Conservation (phyloP, 1,139 yeast genomes). For the Suhomyces ambrosiae region DNA sequence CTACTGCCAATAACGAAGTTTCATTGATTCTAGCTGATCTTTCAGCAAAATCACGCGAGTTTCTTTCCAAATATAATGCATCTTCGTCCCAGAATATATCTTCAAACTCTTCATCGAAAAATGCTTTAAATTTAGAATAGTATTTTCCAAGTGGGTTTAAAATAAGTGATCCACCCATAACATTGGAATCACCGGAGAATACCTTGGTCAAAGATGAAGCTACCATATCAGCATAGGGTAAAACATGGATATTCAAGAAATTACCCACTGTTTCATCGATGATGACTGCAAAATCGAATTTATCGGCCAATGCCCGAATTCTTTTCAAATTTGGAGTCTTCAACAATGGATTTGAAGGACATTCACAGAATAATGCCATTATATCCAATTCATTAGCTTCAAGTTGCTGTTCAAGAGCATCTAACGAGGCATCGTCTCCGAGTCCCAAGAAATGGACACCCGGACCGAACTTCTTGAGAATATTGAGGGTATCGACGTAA, state of each 20-base stretch:
- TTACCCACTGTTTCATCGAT: conserved; percentile 96
- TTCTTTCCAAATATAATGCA: conserved; percentile 87
- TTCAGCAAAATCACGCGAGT: conserved; percentile 81
- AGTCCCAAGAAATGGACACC: conserved; percentile 80
- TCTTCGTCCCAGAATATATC: conserved; percentile 92
- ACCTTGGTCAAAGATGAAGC: conserved; percentile 89
- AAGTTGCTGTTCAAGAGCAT: conserved; percentile 61
- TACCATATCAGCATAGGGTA: conserved; percentile 81
- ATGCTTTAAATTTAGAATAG: conserved; percentile 55
- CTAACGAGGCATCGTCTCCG: conserved; percentile 76
- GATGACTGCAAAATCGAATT: conserved; percentile 73
- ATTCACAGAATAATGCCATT: conserved; percentile 79
- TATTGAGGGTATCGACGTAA: conserved; percentile 87
- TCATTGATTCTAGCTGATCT: conserved; percentile 69
- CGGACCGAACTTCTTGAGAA: conserved; percentile 86
- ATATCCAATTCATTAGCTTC: conserved; percentile 64
- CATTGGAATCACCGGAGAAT: conserved; percentile 92
- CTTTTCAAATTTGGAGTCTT: conserved; percentile 76
- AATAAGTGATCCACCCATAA: conserved; percentile 89
- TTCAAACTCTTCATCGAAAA: conserved; percentile 58
- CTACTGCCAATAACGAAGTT: conserved; percentile 61
- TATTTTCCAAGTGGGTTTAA: conserved; percentile 66
- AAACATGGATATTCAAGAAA: conserved; percentile 77
- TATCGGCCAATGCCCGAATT: conserved; percentile 65
- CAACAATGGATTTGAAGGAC: conserved; percentile 89